These are phyloP conservation scores for Debaryomycetaceae sp. DNA, from an alignment of 1,139 yeast species.

Conservation along the genomic window DNA sequence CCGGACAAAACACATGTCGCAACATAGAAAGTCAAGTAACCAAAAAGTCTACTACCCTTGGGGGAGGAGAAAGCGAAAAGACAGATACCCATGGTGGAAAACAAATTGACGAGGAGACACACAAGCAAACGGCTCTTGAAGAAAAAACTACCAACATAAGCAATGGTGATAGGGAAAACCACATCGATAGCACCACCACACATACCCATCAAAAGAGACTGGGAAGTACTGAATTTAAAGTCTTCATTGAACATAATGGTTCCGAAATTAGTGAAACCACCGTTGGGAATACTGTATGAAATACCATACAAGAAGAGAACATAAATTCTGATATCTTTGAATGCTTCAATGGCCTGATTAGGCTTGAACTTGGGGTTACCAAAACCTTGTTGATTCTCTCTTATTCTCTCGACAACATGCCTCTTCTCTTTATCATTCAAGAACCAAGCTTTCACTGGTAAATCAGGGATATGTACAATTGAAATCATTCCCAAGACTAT, in stretches of 20 bases:
- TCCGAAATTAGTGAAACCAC: constrained; percentile 39
- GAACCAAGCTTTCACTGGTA: constrained; percentile 30
- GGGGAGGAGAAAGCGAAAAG: constrained; percentile 44
- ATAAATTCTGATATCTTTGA: constrained; percentile 43
- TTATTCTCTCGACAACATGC: constrained; percentile 31
- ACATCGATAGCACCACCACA: constrained; percentile 36
- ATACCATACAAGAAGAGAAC: constrained; percentile 32
- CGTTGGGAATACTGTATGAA: constrained; percentile 32
- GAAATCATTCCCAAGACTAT: constrained; percentile 21
- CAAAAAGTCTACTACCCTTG: constrained; percentile 38
- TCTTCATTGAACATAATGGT: constrained; percentile 42
- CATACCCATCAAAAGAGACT: constrained; percentile 29
- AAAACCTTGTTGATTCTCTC: constrained; percentile 50
- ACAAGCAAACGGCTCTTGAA: constrained; percentile 37
- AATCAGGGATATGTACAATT: constrained; percentile 24
- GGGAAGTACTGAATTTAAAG: constrained; percentile 32
- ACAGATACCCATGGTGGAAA: constrained; percentile 37
- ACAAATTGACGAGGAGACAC: constrained; percentile 35
- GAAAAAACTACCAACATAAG: constrained; percentile 18
- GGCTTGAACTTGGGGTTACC: constrained; percentile 52
- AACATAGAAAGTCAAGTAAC: constrained; percentile 18
- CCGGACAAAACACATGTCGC: constrained; percentile 1
- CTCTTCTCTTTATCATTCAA: constrained; percentile 46
- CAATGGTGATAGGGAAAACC: constrained; percentile 36
- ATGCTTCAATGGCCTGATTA: constrained; percentile 54